These are phyloP conservation scores for Phytophthora meadii DNA, from an alignment of 352 stramenopile species.

Conservation along the genomic window DNA sequence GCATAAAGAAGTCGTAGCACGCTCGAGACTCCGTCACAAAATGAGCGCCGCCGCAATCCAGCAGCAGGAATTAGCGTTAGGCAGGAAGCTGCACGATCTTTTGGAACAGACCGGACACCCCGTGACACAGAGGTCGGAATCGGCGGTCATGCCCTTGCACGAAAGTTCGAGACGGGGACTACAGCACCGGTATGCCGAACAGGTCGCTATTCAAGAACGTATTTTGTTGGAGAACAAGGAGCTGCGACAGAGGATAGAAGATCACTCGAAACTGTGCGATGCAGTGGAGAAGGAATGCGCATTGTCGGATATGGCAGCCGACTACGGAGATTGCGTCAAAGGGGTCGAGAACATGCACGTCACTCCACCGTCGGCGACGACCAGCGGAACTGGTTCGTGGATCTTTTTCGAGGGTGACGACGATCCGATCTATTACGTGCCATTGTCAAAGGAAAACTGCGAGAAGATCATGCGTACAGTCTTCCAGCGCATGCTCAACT, in stretches of 20 bases:
- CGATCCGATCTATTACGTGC: slow-evolving; percentile 48
- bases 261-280: slow-evolving; percentile 36
- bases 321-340: slow-evolving; percentile 12
- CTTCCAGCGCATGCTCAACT: slow-evolving; percentile 42
- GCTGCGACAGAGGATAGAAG: slow-evolving; percentile 40
- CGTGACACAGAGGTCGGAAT: slow-evolving; percentile 14
- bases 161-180: slow-evolving; percentile 7
- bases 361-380: not conserved
- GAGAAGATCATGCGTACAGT: slow-evolving; percentile 37
- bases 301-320: slow-evolving; percentile 12
- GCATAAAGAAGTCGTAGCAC: slow-evolving; percentile 49
- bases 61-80: slow-evolving; percentile 34
- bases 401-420: slow-evolving; percentile 47
- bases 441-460: slow-evolving; percentile 34
- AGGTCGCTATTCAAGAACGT: slow-evolving; percentile 41
- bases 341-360: slow-evolving; percentile 4
- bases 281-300: slow-evolving; percentile 36
- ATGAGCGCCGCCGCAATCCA: slow-evolving; percentile 32
- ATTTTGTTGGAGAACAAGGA: slow-evolving; percentile 50
- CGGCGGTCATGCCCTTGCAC: slow-evolving; percentile 8
- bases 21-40: slow-evolving; percentile 41
- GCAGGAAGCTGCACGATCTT: slow-evolving; percentile 33
- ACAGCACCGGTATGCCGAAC: slow-evolving; percentile 28
- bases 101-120: slow-evolving; percentile 31
- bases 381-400: slow-evolving; percentile 29